Conservation (phyloP, 2,329 filamentous ascomycete species). For the Stagonosporopsis vannaccii region DNA sequence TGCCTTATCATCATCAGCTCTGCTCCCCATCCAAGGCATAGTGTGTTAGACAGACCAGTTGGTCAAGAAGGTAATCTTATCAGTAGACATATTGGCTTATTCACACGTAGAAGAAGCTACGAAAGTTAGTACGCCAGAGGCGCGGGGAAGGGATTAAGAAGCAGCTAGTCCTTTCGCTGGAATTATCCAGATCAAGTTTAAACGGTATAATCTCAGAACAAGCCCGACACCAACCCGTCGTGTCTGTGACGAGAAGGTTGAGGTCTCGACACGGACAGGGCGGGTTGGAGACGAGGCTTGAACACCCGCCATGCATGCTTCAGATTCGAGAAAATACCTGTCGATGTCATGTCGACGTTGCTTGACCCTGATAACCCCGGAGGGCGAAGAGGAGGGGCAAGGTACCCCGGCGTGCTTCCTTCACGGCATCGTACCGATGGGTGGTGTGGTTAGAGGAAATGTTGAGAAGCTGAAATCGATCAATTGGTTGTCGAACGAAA, state of each 20-base stretch:
- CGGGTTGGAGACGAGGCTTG: constrained; percentile 24
- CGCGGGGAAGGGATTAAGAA: constrained; percentile 54
- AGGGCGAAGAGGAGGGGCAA: not conserved
- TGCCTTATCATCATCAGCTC: constrained; percentile 66
- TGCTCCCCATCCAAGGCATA: not conserved
- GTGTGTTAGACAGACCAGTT: constrained; percentile 69
- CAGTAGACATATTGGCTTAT: constrained; percentile 72
- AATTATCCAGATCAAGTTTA: constrained; percentile 99
- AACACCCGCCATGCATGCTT: constrained; percentile 54
- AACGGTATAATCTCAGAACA: constrained; percentile 89
- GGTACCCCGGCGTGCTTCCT: constrained; percentile 5
- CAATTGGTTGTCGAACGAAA: not conserved
- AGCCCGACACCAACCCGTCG: constrained; percentile 68
- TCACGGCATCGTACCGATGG: constrained; percentile 19
- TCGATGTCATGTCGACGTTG: constrained; percentile 6
- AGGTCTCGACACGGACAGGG: constrained; percentile 70
- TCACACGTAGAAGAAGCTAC: constrained; percentile 53
- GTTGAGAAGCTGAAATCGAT: not conserved
- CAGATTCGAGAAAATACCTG: constrained; percentile 22
- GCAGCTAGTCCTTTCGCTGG: constrained; percentile 98
- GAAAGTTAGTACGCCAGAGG: constrained; percentile 34
- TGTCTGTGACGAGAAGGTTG: constrained; percentile 73
- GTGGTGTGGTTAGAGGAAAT: not conserved
- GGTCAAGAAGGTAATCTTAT: constrained; percentile 85
- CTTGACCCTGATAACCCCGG: constrained; percentile 12